A percentile compares a stretch with the other conserved stretches of the same genome.
Conservation (phyloP, 2,329 filamentous ascomycete genomes). For the Ophiostoma sp. region DNA sequence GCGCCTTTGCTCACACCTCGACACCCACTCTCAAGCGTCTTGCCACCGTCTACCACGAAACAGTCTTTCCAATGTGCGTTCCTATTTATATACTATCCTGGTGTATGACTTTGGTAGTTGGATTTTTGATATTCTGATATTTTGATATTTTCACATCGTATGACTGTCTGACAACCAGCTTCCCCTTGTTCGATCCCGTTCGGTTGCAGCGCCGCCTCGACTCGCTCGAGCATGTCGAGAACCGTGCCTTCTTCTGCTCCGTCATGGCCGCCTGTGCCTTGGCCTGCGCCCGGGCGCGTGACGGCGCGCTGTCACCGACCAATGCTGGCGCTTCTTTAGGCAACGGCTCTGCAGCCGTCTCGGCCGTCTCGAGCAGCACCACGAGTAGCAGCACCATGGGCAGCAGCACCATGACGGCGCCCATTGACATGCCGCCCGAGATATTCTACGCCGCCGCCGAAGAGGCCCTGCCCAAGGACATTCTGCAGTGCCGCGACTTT, state of each 20-base stretch:
- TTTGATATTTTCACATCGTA: neutral
- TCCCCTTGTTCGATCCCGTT: conserved; percentile 30
- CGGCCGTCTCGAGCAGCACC: neutral
- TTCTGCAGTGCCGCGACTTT: conserved; percentile 28
- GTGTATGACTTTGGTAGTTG: neutral
- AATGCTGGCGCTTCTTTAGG: neutral
- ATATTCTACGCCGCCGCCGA: conserved; percentile 30
- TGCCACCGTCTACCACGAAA: conserved; percentile 28
- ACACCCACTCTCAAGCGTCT: conserved; percentile 28
- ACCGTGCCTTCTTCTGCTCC: conserved; percentile 30
- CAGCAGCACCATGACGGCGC: neutral
- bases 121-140: no score
- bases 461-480: conserved; percentile 29
- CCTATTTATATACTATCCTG: neutral
- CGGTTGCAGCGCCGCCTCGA: conserved; percentile 27
- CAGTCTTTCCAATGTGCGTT: conserved; percentile 28
- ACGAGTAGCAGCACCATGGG: neutral
- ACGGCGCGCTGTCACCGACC: conserved; percentile 24
- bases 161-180: conserved; percentile 17
- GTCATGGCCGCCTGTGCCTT: conserved; percentile 31
- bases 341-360: neutral
- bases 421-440: conserved; percentile 26
- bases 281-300: conserved; percentile 28
- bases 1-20: conserved; percentile 27
- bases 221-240: conserved; percentile 28